Conservation (phyloP, 2,329 filamentous ascomycete genomes). For the Parastagonospora nodorum region DNA sequence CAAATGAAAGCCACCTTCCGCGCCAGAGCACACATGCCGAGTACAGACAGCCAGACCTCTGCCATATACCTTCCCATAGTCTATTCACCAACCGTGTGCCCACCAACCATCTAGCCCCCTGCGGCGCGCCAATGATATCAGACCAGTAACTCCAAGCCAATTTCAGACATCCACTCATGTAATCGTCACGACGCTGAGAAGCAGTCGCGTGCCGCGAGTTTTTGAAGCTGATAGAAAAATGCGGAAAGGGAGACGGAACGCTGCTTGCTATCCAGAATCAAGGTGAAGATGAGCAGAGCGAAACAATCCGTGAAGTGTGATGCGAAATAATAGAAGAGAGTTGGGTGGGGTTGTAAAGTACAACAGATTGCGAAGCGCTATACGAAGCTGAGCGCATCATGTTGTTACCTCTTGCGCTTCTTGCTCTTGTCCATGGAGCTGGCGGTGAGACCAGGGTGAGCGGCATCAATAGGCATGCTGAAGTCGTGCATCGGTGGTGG, state of each 20-base stretch:
- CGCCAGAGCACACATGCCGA: neutral
- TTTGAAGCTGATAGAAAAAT: constrained; percentile 11
- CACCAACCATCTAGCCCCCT: constrained; percentile 1
- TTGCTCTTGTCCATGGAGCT: constrained; percentile 63
- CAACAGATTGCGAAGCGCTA: neutral
- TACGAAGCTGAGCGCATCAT: neutral
- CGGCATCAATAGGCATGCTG: constrained; percentile 23
- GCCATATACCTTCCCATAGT: constrained; percentile 7
- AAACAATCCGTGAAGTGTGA: constrained; percentile 11
- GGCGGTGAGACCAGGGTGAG: constrained; percentile 19
- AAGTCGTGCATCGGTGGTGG: constrained; percentile 42
- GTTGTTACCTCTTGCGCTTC: constrained; percentile 67
- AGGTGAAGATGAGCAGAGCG: constrained; percentile 3
- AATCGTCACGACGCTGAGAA: constrained; percentile 1
- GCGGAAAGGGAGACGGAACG: constrained; percentile 4
- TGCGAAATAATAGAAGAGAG: constrained; percentile 9
- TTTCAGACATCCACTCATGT: constrained; percentile 10
- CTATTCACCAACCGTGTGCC: constrained; percentile 5
- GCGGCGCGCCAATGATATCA: constrained; percentile 1
- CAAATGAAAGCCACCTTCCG: constrained; percentile 15
- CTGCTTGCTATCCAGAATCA: constrained; percentile 21
- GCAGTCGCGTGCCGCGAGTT: constrained; percentile 1
- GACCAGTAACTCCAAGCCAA: constrained; percentile 19
- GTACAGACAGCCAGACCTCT: neutral
- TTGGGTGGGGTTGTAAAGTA: no score